Conservation (phyloP, 352 stramenopile species). For the Phytophthora brassicae region DNA sequence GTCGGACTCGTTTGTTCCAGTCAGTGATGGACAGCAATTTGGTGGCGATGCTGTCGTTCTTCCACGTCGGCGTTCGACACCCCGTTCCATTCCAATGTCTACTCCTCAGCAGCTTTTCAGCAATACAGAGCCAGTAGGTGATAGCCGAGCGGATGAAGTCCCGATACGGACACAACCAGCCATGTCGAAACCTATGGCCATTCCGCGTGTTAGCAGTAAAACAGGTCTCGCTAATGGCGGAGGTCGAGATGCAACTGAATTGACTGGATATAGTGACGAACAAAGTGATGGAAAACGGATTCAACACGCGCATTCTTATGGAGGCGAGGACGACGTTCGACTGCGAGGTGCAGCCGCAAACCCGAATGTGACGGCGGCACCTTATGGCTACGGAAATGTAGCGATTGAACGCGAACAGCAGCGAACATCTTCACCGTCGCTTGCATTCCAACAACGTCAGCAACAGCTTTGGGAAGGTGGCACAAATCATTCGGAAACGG, state of each 20-base stretch:
- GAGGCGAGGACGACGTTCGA: conserved; percentile 46
- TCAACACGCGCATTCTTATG: conserved; percentile 75
- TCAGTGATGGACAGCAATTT: conserved; percentile 34
- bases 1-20: conserved; percentile 43
- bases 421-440: conserved; percentile 29
- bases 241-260: conserved; percentile 4
- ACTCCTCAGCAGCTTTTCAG: conserved; percentile 27
- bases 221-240: conserved; percentile 31
- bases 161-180: conserved; percentile 32
- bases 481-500: conserved; percentile 26
- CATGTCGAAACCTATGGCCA: conserved; percentile 81
- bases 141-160: conserved; percentile 10
- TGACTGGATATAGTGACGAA: conserved; percentile 16
- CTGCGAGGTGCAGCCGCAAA: conserved; percentile 48
- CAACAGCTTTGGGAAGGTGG: conserved; percentile 42
- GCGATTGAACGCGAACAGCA: conserved; percentile 49
- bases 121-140: conserved; percentile 11
- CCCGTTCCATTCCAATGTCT: conserved; percentile 34
- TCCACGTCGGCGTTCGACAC: conserved; percentile 42
- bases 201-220: conserved; percentile 58
- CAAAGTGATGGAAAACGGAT: conserved; percentile 34
- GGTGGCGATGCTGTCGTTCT: conserved; percentile 11
- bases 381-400: conserved; percentile 81
- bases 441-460: conserved; percentile 34
- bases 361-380: conserved; percentile 66